A percentile compares a stretch with the other conserved stretches of the same genome.
phyloP scores from a whole-genome alignment of 2,329 filamentous ascomycete genomes.

The Bipolaris victoriae region DNA sequence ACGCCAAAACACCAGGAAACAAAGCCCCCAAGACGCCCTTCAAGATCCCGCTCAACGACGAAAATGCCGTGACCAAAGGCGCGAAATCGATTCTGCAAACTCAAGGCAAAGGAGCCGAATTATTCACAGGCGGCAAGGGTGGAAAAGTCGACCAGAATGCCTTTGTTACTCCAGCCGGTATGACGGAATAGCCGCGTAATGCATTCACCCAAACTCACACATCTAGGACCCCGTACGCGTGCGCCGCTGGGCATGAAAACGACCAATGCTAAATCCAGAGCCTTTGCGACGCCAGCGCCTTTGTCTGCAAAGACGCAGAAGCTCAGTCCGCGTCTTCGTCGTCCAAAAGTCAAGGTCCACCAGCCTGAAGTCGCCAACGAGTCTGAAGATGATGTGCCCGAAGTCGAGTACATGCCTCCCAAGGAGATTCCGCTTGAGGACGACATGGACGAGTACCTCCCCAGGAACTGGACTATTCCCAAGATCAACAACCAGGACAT shows the following conservation, averaged over 20 bases:
- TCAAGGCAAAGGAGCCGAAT: constrained; percentile 63
- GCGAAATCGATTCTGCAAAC: constrained; percentile 66
- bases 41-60: constrained; percentile 78
- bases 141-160: constrained; percentile 63
- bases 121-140: constrained; percentile 59
- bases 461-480: constrained; percentile 59
- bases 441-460: constrained; percentile 68
- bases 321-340: constrained; percentile 63
- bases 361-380: constrained; percentile 62
- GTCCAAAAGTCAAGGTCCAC: constrained; percentile 66
- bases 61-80: constrained; percentile 73
- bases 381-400: constrained; percentile 66
- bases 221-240: constrained; percentile 60
- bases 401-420: constrained; percentile 90
- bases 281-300: constrained; percentile 69
- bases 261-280: constrained; percentile 85
- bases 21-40: constrained; percentile 83
- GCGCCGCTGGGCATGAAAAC: constrained; percentile 93
- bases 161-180: constrained; percentile 82
- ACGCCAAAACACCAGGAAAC: constrained; percentile 79
- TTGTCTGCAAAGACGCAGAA: constrained; percentile 71
- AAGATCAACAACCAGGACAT: constrained; percentile 62
- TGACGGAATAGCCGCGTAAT: constrained; percentile 8
- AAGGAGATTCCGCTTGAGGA: constrained; percentile 67
- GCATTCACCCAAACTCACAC: constrained; percentile 11